These are phyloP conservation scores for Zalaria obscura DNA, from an alignment of 2,329 filamentous ascomycete species.

Conservation along the genomic window DNA sequence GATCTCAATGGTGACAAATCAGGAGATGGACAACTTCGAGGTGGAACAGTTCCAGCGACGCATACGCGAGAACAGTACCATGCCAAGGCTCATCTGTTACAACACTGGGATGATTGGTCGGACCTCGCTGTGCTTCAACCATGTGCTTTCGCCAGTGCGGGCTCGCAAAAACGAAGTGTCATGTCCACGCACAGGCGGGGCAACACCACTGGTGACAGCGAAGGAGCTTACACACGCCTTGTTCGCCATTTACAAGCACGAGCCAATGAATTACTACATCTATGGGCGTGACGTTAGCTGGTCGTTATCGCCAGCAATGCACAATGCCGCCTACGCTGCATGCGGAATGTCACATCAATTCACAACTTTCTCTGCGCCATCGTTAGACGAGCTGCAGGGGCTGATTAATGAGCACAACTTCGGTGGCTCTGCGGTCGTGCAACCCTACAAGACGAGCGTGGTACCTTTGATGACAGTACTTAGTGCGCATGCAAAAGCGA, in stretches of 20 bases:
- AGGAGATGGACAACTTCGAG: slow-evolving; percentile 48
- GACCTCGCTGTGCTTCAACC: slow-evolving; percentile 53
- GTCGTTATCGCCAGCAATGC: slow-evolving; percentile 65
- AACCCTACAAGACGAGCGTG: slow-evolving; percentile 62
- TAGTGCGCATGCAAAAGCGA: slow-evolving; percentile 58
- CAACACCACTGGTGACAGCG: slow-evolving; percentile 39
- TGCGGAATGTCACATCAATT: slow-evolving; percentile 58
- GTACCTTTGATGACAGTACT: slow-evolving; percentile 50
- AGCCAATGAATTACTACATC: slow-evolving; percentile 59
- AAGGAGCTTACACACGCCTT: slow-evolving; percentile 50
- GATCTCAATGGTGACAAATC: slow-evolving; percentile 24
- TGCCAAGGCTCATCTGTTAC: slow-evolving; percentile 38
- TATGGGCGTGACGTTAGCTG: slow-evolving; percentile 60
- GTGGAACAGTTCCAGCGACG: slow-evolving; percentile 35
- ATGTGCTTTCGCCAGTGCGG: slow-evolving; percentile 44
- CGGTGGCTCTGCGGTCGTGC: slow-evolving; percentile 56
- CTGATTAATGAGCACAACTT: slow-evolving; percentile 53
- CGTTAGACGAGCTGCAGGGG: slow-evolving; percentile 47
- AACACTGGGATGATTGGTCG: slow-evolving; percentile 50
- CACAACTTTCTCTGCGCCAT: slow-evolving; percentile 46
- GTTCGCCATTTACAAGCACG: slow-evolving; percentile 51
- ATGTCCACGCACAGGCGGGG: slow-evolving; percentile 3
- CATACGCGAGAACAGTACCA: too few relatives aligned
- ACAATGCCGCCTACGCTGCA: slow-evolving; percentile 52
- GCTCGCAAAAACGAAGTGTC: neutral